Percentiles rank a stretch among this genome's conserved stretches.
phyloP scores from a whole-genome alignment of 805 yeast species.

The Candida pseudofarinosa region DNA sequence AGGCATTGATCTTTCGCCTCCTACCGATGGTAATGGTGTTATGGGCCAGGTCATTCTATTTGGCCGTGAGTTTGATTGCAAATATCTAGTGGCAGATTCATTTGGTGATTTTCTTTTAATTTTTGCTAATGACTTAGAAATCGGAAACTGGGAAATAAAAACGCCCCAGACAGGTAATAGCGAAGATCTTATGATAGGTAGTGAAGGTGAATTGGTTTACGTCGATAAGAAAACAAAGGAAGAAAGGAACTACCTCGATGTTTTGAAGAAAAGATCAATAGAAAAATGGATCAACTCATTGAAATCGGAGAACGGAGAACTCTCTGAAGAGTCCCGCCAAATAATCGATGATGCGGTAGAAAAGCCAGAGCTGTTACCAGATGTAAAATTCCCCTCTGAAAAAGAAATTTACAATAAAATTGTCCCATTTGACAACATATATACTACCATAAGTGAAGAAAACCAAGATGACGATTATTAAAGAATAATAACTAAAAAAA shows the following conservation, averaged over 20 bases:
- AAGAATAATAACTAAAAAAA: too few species aligned
- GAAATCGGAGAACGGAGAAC: slow-evolving; percentile 13
- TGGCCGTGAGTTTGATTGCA: slow-evolving; percentile 92
- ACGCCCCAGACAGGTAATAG: slow-evolving; percentile 43
- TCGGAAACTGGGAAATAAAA: slow-evolving; percentile 72
- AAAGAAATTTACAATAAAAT: neutral
- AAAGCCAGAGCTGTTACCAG: neutral
- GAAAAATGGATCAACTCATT: slow-evolving; percentile 30
- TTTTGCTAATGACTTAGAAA: slow-evolving; percentile 84
- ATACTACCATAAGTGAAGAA: neutral
- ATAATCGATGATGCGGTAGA: slow-evolving; percentile 11
- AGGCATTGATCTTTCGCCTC: slow-evolving; percentile 74
- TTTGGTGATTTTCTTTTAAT: slow-evolving; percentile 85
- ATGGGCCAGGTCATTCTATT: slow-evolving; percentile 91
- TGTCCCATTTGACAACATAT: neutral
- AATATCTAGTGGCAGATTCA: slow-evolving; percentile 77
- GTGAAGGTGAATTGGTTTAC: slow-evolving; percentile 70
- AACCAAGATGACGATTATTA: neutral
- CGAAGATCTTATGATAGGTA: slow-evolving; percentile 58
- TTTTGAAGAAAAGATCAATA: slow-evolving; percentile 29
- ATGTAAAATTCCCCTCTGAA: neutral
- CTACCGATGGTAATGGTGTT: slow-evolving; percentile 54
- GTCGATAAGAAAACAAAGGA: slow-evolving; percentile 54
- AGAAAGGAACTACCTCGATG: slow-evolving; percentile 40
- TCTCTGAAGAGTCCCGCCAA: slow-evolving; percentile 8